Evolutionary conservation across 2,329 filamentous ascomycete genomes (phyloP).

Genomic region (Trichoderma guizhouense): DNA sequence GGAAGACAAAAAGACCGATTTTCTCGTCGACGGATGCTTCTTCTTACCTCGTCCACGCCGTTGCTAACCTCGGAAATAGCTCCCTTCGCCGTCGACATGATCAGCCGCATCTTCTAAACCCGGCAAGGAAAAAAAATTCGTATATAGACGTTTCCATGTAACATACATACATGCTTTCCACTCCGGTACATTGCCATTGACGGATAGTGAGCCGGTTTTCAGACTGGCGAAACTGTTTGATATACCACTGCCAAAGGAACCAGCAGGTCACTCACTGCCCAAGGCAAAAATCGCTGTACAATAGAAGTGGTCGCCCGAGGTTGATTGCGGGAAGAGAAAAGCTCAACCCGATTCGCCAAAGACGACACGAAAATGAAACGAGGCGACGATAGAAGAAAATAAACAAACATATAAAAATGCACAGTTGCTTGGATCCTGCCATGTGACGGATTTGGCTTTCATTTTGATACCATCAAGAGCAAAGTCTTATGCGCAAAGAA

Average conservation of each 20-base stretch:
- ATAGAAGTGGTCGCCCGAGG: slow-evolving; percentile 8
- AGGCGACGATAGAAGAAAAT: neutral
- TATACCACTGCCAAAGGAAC: neutral
- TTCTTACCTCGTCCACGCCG: neutral
- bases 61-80: slow-evolving; percentile 36
- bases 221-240: neutral
- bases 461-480: neutral
- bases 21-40: neutral
- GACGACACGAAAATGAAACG: neutral
- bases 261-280: neutral
- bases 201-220: neutral
- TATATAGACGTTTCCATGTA: neutral
- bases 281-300: slow-evolving; percentile 16
- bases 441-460: neutral
- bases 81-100: slow-evolving; percentile 56
- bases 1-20: neutral
- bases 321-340: neutral
- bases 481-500: neutral
- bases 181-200: neutral
- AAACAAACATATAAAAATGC: neutral
- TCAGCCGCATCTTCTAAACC: slow-evolving; percentile 42
- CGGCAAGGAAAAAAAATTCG: neutral
- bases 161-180: neutral
- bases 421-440: neutral
- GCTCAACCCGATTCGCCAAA: neutral